These are phyloP conservation scores for Cladosporium sp. DNA, from an alignment of 2,329 filamentous ascomycete genomes.

Conservation along the genomic window DNA sequence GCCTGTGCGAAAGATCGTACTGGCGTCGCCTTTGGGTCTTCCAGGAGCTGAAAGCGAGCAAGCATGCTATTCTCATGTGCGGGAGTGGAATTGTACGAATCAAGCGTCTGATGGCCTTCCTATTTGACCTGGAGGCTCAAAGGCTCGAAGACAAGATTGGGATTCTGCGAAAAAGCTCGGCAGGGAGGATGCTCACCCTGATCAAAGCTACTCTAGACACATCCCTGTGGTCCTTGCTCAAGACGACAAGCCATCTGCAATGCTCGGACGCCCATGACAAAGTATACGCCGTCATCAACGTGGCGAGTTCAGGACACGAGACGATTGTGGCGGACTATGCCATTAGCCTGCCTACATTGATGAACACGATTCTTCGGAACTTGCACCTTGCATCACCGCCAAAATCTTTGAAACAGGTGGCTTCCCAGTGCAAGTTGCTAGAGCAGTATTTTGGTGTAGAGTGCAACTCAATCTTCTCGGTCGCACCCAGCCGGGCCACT, in stretches of 20 bases:
- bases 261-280: not conserved
- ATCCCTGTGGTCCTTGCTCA: not conserved
- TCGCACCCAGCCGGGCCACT: too few relatives aligned
- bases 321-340: not conserved
- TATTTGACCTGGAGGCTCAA: not conserved
- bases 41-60: not conserved
- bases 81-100: not conserved
- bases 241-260: not conserved
- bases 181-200: not conserved
- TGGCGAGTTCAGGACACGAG: not conserved
- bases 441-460: too few relatives aligned
- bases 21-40: conserved; percentile 1
- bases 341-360: not conserved
- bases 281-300: not conserved
- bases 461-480: too few relatives aligned
- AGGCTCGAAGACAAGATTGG: not conserved
- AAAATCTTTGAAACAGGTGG: too few relatives aligned
- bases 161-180: not conserved
- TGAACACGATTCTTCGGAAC: not conserved
- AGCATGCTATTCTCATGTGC: not conserved
- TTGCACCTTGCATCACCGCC: too few relatives aligned
- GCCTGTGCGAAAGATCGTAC: not conserved
- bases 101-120: not conserved
- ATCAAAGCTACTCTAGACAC: not conserved
- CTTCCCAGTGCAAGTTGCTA: too few relatives aligned